Conservation (phyloP, 768 basidiomycete genomes). For the Calocybe gangraenosa region DNA sequence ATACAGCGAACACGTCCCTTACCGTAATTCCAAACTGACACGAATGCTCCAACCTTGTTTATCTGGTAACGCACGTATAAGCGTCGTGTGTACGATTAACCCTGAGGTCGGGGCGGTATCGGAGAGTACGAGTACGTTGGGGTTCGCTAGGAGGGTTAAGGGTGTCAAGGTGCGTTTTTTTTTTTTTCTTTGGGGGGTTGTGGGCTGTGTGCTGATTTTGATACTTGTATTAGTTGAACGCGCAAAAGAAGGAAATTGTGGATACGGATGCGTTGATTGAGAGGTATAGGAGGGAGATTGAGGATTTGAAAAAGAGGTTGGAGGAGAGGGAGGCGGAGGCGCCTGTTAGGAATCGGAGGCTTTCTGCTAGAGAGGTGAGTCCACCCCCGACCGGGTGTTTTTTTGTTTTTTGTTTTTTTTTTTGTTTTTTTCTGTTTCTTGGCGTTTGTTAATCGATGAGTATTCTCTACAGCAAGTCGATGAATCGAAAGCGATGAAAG, state of each 20-base stretch:
- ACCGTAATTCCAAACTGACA: conserved; percentile 92
- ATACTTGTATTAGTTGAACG: conserved; percentile 49
- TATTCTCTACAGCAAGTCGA: conserved; percentile 62
- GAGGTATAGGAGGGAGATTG: conserved; percentile 92
- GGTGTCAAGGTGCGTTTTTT: conserved; percentile 61
- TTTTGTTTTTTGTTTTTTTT: background rate
- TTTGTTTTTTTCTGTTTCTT: background rate
- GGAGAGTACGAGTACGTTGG: conserved; percentile 85
- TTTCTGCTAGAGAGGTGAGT: conserved; percentile 49
- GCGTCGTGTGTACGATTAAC: conserved; percentile 94
- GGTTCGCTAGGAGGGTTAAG: conserved; percentile 91
- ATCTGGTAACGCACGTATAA: conserved; percentile 92
- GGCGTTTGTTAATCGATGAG: background rate
- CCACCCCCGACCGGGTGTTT: background rate
- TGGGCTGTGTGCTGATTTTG: no score
- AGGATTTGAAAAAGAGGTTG: conserved; percentile 75
- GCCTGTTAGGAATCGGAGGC: conserved; percentile 39
- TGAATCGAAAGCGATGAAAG: conserved; percentile 80
- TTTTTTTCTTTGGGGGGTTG: background rate
- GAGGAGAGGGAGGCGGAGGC: conserved; percentile 67
- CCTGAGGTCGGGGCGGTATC: conserved; percentile 74
- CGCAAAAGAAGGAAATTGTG: conserved; percentile 90
- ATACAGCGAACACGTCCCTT: conserved; percentile 83
- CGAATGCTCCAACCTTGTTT: conserved; percentile 93
- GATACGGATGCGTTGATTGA: conserved; percentile 93